Evolutionary conservation across 1,284 basidiomycete species (phyloP).

Genomic region (Rhodotorula glutinis): DNA sequence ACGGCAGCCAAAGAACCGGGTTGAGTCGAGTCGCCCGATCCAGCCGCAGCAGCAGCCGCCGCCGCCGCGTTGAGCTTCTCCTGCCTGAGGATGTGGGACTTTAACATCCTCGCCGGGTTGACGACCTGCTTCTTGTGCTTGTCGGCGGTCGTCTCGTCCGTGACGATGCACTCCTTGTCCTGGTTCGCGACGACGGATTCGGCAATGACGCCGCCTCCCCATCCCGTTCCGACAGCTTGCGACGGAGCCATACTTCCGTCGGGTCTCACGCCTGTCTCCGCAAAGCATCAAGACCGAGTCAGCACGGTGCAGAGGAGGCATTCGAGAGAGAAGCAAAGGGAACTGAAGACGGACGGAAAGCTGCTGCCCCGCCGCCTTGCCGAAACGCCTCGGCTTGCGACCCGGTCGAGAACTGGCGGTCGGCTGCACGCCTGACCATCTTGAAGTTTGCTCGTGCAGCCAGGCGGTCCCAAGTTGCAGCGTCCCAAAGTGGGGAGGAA

Average conservation of each 20-base stretch:
- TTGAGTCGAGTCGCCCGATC: no score
- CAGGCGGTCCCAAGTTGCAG: no score
- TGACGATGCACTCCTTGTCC: background rate
- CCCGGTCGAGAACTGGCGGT: no score
- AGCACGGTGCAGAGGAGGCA: background rate
- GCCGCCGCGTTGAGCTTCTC: no score
- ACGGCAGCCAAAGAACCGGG: no score
- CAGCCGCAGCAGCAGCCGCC: no score
- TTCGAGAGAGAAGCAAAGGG: background rate
- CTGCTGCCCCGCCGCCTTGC: background rate
- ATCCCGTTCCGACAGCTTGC: background rate
- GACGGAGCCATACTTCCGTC: background rate
- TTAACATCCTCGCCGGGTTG: background rate
- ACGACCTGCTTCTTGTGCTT: background rate
- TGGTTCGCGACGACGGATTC: no score
- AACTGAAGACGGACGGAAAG: background rate
- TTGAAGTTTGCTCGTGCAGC: no score
- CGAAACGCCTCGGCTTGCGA: no score
- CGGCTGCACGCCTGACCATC: no score
- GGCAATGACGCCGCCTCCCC: constrained; percentile 1
- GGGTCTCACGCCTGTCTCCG: background rate
- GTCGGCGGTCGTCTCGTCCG: background rate
- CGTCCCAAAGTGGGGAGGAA: no score
- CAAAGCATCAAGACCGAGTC: background rate
- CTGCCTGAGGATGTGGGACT: background rate